A percentile compares a stretch with the other conserved stretches of the same genome.
Conservation (phyloP, 1,284 basidiomycete genomes). For the Pseudozyma flocculosa region DNA sequence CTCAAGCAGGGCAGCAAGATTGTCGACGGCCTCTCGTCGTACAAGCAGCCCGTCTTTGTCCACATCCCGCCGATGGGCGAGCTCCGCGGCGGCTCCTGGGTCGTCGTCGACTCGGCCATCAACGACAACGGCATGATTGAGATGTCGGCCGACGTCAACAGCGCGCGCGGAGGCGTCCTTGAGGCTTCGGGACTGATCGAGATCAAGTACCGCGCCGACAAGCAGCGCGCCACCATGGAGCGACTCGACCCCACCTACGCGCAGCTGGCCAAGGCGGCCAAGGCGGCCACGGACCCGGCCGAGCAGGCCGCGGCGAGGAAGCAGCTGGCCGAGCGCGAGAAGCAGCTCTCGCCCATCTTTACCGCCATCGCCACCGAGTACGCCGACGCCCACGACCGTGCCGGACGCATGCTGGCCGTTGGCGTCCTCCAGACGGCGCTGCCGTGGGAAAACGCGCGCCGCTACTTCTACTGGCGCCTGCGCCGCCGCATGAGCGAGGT, state of each 20-base stretch:
- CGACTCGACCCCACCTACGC: slow-evolving; percentile 85
- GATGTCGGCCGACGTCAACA: slow-evolving; percentile 81
- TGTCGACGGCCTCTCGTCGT: slow-evolving; percentile 93
- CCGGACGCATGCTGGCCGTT: slow-evolving; percentile 97
- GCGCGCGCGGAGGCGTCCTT: slow-evolving; percentile 81
- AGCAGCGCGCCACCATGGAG: slow-evolving; percentile 91
- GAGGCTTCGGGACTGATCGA: slow-evolving; percentile 92
- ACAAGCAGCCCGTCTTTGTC: slow-evolving; percentile 98
- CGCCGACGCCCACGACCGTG: slow-evolving; percentile 93
- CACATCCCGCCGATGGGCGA: slow-evolving; percentile 99
- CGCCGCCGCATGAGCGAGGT: slow-evolving; percentile 63
- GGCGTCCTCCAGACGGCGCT: slow-evolving; percentile 75
- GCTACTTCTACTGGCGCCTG: slow-evolving; percentile 91
- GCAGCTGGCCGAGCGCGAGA: slow-evolving; percentile 74
- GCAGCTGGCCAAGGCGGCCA: slow-evolving; percentile 69
- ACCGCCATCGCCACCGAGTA: slow-evolving; percentile 91
- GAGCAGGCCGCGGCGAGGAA: slow-evolving; percentile 62
- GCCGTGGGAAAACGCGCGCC: slow-evolving; percentile 71
- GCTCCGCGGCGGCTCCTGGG: slow-evolving; percentile 98
- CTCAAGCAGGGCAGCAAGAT: slow-evolving; percentile 65
- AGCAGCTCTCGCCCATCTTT: slow-evolving; percentile 81
- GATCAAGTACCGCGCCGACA: slow-evolving; percentile 65
- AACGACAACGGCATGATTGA: slow-evolving; percentile 92
- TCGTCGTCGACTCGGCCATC: slow-evolving; percentile 96
- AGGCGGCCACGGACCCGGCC: slow-evolving; percentile 68